Percentiles rank a stretch among this genome's conserved stretches.
These are phyloP conservation scores for Zizania palustris DNA, from an alignment of 202 grass and related monocot species.

Conservation along the genomic window DNA sequence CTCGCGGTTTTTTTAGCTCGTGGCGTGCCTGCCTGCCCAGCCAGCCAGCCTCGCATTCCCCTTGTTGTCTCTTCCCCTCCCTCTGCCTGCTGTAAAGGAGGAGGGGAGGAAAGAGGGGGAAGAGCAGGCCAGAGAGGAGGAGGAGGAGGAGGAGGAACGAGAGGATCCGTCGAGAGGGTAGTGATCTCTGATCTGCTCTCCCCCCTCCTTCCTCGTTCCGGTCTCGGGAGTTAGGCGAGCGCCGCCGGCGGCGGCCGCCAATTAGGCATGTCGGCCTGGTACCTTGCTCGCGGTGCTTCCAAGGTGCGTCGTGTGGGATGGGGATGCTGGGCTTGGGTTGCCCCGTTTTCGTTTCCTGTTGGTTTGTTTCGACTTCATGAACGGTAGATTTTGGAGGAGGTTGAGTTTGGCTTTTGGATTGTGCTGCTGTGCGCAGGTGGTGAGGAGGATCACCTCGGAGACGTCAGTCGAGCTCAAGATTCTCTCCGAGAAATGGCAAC, in stretches of 20 bases:
- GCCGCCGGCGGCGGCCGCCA: not conserved
- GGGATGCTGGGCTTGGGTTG: not conserved
- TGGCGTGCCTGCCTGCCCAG: not conserved
- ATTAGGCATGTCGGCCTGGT: constrained; percentile 51
- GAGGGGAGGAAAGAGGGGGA: constrained; percentile 31
- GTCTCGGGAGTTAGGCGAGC: not conserved
- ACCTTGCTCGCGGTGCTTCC: constrained; percentile 59
- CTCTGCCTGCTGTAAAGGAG: constrained; percentile 24
- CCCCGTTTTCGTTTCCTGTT: not conserved
- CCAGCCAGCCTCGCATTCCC: constrained; percentile 4
- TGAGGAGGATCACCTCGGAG: constrained; percentile 70
- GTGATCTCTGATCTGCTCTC: no score
- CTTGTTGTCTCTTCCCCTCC: constrained; percentile 21
- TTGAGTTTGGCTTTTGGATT: constrained; percentile 28
- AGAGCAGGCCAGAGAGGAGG: constrained; percentile 16
- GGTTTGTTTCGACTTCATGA: no score
- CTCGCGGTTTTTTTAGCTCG: not conserved
- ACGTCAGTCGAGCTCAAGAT: constrained; percentile 73
- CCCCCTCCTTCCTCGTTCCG: not conserved
- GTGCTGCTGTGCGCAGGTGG: constrained; percentile 43
- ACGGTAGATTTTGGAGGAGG: not conserved
- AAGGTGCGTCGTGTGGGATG: constrained; percentile 34
- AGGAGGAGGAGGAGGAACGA: constrained; percentile 10
- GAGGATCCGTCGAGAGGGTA: not conserved
- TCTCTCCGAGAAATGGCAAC: constrained; percentile 76